Evolutionary conservation across 352 stramenopile genomes (phyloP).

Genomic region (Thalassiosira oceanica): DNA sequence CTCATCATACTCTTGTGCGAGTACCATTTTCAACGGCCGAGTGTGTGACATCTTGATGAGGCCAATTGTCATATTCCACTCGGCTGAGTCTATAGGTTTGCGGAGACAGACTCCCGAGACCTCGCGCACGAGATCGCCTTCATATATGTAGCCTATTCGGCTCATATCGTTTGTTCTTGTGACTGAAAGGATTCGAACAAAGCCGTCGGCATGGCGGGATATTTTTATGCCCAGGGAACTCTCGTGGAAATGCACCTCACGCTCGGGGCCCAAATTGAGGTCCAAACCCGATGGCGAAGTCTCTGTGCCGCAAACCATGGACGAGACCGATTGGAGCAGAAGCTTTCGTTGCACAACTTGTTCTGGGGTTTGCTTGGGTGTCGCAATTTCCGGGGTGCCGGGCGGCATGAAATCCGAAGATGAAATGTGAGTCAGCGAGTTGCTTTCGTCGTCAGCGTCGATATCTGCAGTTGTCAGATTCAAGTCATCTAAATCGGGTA

Average conservation of each 20-base stretch:
- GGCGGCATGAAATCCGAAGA: too few relatives aligned
- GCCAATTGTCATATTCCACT: slow-evolving; percentile 73
- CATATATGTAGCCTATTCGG: slow-evolving; percentile 53
- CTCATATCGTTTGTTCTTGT: slow-evolving; percentile 34
- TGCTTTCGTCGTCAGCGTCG: too few relatives aligned
- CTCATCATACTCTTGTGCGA: slow-evolving; percentile 49
- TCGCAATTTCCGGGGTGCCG: too few relatives aligned
- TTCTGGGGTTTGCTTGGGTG: too few relatives aligned
- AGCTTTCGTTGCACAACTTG: background rate
- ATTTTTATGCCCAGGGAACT: slow-evolving; percentile 70
- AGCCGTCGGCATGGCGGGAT: slow-evolving; percentile 66
- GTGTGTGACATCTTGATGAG: slow-evolving; percentile 74
- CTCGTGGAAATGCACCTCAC: slow-evolving; percentile 58
- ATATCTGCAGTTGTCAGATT: too few relatives aligned
- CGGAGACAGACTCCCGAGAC: slow-evolving; percentile 68
- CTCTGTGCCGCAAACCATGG: background rate
- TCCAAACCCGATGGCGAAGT: background rate
- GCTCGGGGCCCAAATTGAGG: slow-evolving; percentile 57
- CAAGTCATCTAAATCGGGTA: too few relatives aligned
- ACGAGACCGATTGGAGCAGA: background rate
- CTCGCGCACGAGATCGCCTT: slow-evolving; percentile 71
- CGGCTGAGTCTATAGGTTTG: slow-evolving; percentile 65
- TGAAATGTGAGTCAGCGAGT: too few relatives aligned
- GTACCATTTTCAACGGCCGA: slow-evolving; percentile 63
- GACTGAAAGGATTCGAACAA: slow-evolving; percentile 67